phyloP scores from a whole-genome alignment of 805 yeast species.

The Candida takata region DNA sequence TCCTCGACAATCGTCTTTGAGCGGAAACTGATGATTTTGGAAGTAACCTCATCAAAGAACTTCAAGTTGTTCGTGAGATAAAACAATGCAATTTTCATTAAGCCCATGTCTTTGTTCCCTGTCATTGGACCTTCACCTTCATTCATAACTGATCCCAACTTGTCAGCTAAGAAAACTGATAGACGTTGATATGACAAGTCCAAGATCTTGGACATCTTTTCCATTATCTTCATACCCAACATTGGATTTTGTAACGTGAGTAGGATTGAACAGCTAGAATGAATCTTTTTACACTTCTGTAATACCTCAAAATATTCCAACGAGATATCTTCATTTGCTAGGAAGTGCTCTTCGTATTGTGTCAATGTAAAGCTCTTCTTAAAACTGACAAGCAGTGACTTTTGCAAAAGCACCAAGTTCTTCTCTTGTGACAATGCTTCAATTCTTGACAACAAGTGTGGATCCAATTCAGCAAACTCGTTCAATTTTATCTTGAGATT shows the following conservation, averaged over 20 bases:
- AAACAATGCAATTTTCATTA: constrained; percentile 28
- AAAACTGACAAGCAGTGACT: constrained; percentile 43
- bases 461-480: constrained; percentile 10
- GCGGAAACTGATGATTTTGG: constrained; percentile 61
- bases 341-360: constrained; percentile 61
- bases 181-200: constrained; percentile 49
- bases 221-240: constrained; percentile 60
- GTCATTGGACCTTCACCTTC: constrained; percentile 3
- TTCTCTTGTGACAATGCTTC: constrained; percentile 16
- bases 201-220: constrained; percentile 44
- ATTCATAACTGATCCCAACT: constrained; percentile 18
- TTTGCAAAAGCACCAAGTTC: constrained; percentile 33
- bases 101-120: constrained; percentile 13
- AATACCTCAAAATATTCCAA: constrained; percentile 55
- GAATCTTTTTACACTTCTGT: constrained; percentile 54
- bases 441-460: constrained; percentile 13
- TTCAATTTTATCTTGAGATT: constrained; percentile 9
- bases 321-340: constrained; percentile 35
- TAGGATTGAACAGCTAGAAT: constrained; percentile 60
- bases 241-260: constrained; percentile 62
- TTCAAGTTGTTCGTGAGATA: constrained; percentile 36
- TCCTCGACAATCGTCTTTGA: constrained; percentile 59
- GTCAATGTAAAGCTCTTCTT: constrained; percentile 58
- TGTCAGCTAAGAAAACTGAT: constrained; percentile 33
- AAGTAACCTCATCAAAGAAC: constrained; percentile 52